Conservation (phyloP, 169 alveolate species). For the Cryptosporidium felis region DNA sequence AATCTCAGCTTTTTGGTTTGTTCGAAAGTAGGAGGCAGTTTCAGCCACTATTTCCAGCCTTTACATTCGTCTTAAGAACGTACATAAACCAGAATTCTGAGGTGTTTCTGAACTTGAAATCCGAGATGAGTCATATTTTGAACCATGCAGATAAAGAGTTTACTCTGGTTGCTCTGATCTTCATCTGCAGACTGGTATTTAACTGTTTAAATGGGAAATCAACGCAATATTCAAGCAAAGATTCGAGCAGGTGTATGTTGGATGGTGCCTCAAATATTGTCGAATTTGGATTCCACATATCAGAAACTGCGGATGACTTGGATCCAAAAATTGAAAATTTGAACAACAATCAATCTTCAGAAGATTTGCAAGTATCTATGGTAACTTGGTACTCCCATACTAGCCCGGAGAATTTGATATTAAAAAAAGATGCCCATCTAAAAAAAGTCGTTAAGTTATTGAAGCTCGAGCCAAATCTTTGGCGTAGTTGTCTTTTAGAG, state of each 20-base stretch:
- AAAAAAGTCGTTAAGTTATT: neutral
- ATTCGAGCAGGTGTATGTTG: neutral
- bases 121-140: neutral
- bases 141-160: neutral
- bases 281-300: slow-evolving; percentile 35
- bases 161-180: slow-evolving; percentile 1
- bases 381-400: slow-evolving; percentile 32
- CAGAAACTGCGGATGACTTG: neutral
- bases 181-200: slow-evolving; percentile 41
- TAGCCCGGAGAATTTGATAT: neutral
- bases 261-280: neutral
- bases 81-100: neutral
- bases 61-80: neutral
- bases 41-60: slow-evolving; percentile 45
- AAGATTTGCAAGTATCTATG: neutral
- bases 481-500: slow-evolving; percentile 46
- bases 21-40: neutral
- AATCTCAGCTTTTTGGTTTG: neutral
- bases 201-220: neutral
- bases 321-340: neutral
- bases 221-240: neutral
- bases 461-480: slow-evolving; percentile 37
- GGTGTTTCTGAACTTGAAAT: neutral
- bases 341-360: neutral
- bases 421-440: neutral